Evolutionary conservation across 768 basidiomycete genomes (phyloP), one percentile per base, ranked within the genome.

Genomic region (Kwoniella dejecticola): DNA sequence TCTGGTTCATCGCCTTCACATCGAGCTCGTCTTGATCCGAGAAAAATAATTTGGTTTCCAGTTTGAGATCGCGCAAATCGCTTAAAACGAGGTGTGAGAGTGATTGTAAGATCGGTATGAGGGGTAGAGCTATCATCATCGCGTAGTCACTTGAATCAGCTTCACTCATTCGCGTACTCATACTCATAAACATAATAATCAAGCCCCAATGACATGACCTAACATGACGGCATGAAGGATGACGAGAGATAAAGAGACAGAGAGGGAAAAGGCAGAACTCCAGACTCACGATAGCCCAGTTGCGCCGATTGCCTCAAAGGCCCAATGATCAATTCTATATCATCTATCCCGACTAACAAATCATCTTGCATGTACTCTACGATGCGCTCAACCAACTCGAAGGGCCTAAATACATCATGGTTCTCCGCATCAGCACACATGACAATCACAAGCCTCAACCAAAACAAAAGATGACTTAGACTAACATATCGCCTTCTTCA

Each of bases 361-460:
- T 68, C 68, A 17, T 64, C 6, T 8, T 55, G 49, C 27, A 70
- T 52, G 38, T 74, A 74, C n/a, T 44, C 49, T 3, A 41, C 58
- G 27, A 74, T 66, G 7, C 54, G 15, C 8, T 63, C 54, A 17
- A 48, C 55, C 4, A 63, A 17, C 17, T 55, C 60, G 19, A 52
- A 38, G 2, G 46, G 47, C n/a, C 61, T 57, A 4, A n/a, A 29
- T 21, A 15, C n/a, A 23, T 26, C 13, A 30, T 33, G 11, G 36
- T 42, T 29, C 5, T 40, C 40, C 10, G 27, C 7, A 15, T 46
- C 55, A 46, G 55, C 42, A 26, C 42, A 17, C 36, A 38, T 38
- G 36, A 38, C 8, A 21, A 10, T 10, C 19, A 31, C 5, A 27
- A 17, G 17, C 6, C 21, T 23, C 26, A 52, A 6, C 49, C 8